Conservation (phyloP, 768 basidiomycete genomes). For the Mycena vitilis region DNA sequence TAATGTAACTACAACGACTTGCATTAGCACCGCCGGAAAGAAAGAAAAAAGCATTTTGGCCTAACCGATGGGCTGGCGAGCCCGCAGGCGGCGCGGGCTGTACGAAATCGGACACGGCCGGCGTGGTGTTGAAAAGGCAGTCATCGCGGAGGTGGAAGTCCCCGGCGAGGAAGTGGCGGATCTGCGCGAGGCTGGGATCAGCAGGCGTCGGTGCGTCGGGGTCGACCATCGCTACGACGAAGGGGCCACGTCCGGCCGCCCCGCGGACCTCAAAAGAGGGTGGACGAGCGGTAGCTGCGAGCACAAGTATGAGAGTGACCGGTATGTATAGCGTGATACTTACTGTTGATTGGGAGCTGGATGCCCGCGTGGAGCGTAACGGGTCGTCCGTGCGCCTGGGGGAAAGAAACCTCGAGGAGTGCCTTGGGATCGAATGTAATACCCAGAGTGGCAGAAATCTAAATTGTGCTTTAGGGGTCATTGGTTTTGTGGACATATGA, state of each 20-base stretch:
- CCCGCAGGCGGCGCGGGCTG: conserved; percentile 56
- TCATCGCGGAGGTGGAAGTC: conserved; percentile 45
- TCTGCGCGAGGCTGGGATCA: conserved; percentile 52
- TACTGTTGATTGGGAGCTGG: conserved; percentile 24
- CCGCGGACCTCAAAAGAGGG: conserved; percentile 47
- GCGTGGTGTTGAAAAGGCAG: conserved; percentile 50
- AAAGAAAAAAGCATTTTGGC: no score
- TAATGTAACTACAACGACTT: conserved; percentile 51
- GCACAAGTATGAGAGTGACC: conserved; percentile 5
- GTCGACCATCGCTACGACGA: conserved; percentile 60
- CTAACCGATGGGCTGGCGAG: conserved; percentile 55
- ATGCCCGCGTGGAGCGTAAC: no score
- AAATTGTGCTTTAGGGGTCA: no score
- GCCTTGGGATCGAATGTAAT: conserved; percentile 37
- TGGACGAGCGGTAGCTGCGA: conserved; percentile 52
- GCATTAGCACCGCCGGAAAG: neutral
- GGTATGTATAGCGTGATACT: no score
- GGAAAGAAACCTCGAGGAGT: conserved; percentile 42
- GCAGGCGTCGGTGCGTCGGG: conserved; percentile 64
- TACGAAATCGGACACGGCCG: conserved; percentile 52
- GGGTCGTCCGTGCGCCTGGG: no score
- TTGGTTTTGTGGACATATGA: no score
- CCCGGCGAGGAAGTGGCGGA: conserved; percentile 61
- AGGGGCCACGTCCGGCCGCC: conserved; percentile 48
- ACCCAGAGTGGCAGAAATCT: no score